Percentiles rank a stretch among this genome's conserved stretches.
Conservation (phyloP, 116 monocot genomes). For the Dioscorea cayenensis region DNA sequence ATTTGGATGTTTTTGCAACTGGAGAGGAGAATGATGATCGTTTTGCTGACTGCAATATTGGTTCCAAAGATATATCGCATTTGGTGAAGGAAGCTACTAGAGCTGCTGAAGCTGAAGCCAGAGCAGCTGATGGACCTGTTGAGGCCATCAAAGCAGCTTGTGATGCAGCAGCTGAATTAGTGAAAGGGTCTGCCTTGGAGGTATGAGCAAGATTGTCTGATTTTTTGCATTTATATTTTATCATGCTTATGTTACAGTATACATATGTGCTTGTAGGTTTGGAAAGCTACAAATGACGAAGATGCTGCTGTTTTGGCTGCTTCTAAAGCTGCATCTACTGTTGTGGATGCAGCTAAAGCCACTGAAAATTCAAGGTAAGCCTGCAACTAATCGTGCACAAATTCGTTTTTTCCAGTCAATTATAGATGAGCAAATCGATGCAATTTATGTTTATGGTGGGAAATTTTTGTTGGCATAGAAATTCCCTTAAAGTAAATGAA, state of each 20-base stretch:
- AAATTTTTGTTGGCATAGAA: constrained; percentile 19
- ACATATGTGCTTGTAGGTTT: constrained; percentile 9
- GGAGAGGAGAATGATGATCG: constrained; percentile 60
- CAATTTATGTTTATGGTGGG: background rate
- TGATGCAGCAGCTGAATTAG: constrained; percentile 96
- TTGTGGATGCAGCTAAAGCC: constrained; percentile 85
- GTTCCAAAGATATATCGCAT: constrained; percentile 82
- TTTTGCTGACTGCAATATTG: constrained; percentile 61
- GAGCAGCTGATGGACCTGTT: constrained; percentile 73
- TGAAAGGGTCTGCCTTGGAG: constrained; percentile 84
- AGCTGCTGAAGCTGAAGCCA: constrained; percentile 95
- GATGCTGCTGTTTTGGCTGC: constrained; percentile 86
- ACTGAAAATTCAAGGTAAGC: constrained; percentile 54
- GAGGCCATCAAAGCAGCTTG: constrained; percentile 94
- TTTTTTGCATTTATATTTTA: background rate
- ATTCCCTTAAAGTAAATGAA: constrained; percentile 21
- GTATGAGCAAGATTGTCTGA: constrained; percentile 27
- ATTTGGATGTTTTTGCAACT: constrained; percentile 8
- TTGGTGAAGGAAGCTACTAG: constrained; percentile 71
- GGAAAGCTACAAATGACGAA: constrained; percentile 69
- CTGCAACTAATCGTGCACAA: background rate
- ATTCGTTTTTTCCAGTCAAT: background rate
- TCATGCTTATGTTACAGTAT: background rate
- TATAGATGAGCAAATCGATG: too few relatives aligned
- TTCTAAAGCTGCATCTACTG: constrained; percentile 85